Percentiles rank a stretch among this genome's conserved stretches.
Evolutionary conservation across 83 land plant genomes (phyloP).

Genomic region (Larix sibirica): DNA sequence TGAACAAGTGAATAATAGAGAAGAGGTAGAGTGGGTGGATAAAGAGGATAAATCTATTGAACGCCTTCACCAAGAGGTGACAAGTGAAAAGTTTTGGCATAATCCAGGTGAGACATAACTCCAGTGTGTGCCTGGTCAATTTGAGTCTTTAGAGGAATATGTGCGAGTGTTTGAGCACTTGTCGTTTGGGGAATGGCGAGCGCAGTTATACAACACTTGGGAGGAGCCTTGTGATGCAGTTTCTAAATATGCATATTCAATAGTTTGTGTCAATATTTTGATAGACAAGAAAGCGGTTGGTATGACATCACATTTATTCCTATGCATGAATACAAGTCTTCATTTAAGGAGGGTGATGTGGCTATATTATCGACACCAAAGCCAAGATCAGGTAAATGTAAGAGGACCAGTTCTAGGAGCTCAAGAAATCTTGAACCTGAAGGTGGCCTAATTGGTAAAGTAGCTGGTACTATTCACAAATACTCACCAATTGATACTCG

Average conservation of each 20-base stretch:
- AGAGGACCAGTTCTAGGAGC: slow-evolving; percentile 36
- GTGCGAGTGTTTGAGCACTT: slow-evolving; percentile 91
- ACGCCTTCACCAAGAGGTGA: too few relatives aligned
- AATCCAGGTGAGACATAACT: too few relatives aligned
- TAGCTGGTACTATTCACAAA: slow-evolving; percentile 80
- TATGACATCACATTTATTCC: slow-evolving; percentile 87
- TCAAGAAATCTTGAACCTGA: slow-evolving; percentile 54
- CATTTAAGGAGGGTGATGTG: slow-evolving; percentile 95
- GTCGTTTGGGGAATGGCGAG: slow-evolving; percentile 93
- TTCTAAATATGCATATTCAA: slow-evolving; percentile 66
- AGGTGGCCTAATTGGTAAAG: slow-evolving; percentile 56
- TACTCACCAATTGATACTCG: slow-evolving; percentile 49
- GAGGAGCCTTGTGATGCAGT: slow-evolving; percentile 70
- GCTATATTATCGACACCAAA: slow-evolving; percentile 82
- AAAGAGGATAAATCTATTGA: slow-evolving; percentile 25
- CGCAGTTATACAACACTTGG: slow-evolving; percentile 87
- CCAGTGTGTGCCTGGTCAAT: too few relatives aligned
- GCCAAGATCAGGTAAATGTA: slow-evolving; percentile 44
- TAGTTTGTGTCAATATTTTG: slow-evolving; percentile 70
- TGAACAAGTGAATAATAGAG: slow-evolving; percentile 41
- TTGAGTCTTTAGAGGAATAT: slow-evolving; percentile 59
- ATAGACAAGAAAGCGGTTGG: slow-evolving; percentile 57
- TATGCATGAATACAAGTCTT: slow-evolving; percentile 60
- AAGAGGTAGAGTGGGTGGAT: slow-evolving; percentile 83
- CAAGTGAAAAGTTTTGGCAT: too few relatives aligned